Evolutionary conservation across 1,284 basidiomycete genomes (phyloP).

Genomic region (Athelia psychrophila): DNA sequence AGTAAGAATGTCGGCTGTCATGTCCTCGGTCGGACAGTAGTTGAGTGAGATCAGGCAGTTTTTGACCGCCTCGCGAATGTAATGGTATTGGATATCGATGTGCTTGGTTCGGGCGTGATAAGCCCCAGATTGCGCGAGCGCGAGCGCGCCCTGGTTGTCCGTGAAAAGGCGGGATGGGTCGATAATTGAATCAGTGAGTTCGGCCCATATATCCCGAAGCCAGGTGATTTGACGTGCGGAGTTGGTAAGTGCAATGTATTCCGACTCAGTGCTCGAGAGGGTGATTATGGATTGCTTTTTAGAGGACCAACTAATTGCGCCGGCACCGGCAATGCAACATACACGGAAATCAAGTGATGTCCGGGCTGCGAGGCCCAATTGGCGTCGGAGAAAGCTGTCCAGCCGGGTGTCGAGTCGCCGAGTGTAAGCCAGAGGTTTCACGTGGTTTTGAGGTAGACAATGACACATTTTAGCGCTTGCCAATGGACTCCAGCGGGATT

Average conservation of each 20-base stretch:
- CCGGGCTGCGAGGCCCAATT: slow-evolving; percentile 21
- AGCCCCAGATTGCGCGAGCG: slow-evolving; percentile 21
- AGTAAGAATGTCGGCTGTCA: not conserved
- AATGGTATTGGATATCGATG: slow-evolving; percentile 22
- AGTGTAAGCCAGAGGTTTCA: slow-evolving; percentile 15
- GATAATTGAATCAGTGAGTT: not conserved
- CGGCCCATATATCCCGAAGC: slow-evolving; percentile 5
- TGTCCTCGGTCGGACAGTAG: slow-evolving; percentile 6
- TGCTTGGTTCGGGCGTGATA: slow-evolving; percentile 25
- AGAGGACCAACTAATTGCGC: slow-evolving; percentile 18
- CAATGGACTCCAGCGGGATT: slow-evolving; percentile 16
- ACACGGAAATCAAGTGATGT: slow-evolving; percentile 17
- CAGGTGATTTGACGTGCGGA: slow-evolving; percentile 15
- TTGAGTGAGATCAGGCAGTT: not conserved
- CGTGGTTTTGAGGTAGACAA: slow-evolving; percentile 27
- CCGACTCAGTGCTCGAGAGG: slow-evolving; percentile 21
- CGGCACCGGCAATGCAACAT: slow-evolving; percentile 21
- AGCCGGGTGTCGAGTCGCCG: slow-evolving; percentile 5
- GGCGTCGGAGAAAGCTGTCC: slow-evolving; percentile 19
- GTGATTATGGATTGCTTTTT: slow-evolving; percentile 17
- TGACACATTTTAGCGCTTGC: slow-evolving; percentile 17
- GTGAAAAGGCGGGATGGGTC: not conserved
- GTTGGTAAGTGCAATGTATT: slow-evolving; percentile 21
- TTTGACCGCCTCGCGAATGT: slow-evolving; percentile 16
- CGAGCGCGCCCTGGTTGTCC: slow-evolving; percentile 12